phyloP scores from a whole-genome alignment of 176 grass and related monocot genomes.

The Carex scoparia region DNA sequence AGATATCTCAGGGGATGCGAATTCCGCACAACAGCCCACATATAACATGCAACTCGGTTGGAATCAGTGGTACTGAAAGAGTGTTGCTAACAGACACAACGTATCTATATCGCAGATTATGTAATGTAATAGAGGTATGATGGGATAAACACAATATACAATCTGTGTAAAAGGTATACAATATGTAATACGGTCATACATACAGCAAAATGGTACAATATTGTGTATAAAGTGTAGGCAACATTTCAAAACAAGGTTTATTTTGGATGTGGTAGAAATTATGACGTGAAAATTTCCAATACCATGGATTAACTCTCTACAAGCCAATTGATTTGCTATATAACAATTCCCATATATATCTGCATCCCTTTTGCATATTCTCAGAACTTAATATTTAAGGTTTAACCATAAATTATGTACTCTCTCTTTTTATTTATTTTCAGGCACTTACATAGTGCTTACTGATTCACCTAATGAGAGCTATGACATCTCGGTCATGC shows the following conservation, averaged over 20 bases:
- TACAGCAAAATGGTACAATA: not conserved
- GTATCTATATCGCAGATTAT: not conserved
- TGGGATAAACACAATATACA: not conserved
- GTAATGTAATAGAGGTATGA: not conserved
- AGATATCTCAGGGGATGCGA: too few relatives aligned
- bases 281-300: not conserved
- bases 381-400: not conserved
- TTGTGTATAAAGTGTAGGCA: not conserved
- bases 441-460: not conserved
- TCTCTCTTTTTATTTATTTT: not conserved
- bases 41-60: not conserved
- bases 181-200: not conserved
- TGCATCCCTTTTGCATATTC: not conserved
- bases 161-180: not conserved
- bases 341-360: not conserved
- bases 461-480: not conserved
- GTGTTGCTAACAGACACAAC: not conserved
- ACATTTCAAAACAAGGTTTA: not conserved
- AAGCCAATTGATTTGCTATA: not conserved
- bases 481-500: constrained; percentile 27
- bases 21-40: not conserved
- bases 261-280: not conserved
- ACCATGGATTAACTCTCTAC: not conserved
- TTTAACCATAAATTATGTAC: not conserved
- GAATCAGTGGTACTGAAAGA: not conserved